Base-by-base conservation (phyloP, 345 rosid species). In the Populus ilicifolia region DNA sequence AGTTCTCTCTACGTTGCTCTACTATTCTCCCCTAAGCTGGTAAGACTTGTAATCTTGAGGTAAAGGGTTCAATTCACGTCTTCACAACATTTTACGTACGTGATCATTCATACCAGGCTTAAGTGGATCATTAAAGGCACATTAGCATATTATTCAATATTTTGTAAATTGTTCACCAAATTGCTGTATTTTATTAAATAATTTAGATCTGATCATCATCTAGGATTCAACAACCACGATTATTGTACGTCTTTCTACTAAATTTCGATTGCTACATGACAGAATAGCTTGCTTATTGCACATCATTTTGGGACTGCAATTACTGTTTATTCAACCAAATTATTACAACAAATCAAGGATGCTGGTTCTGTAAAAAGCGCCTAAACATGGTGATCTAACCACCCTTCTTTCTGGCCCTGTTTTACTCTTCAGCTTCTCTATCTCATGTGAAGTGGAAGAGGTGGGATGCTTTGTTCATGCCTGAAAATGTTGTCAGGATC, bases 401-500 rank as follows among this genome's bases (percentile, higher is more conserved):
- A 8, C 62, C 62, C 62, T 59, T 9, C 11, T 59, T 59, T 11
- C 63, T 59, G 6, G 29, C 27, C 27, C 11, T 10, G 6, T 0
- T 4, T 59, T 59, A 25, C 6, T 59, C 63, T 9, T 59, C 27
- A n/a, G 5, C 63, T 59, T n/a, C 63, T 23, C 23, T 59, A 59
- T 23, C 63, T 9, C 63, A 59, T n/a, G 29, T 59, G 14, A 23
- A 59, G 27, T 23, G 63, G 63, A 72, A 77, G 46, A 52, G 54
- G 73, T 5, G 14, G 7, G 38, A 62, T 70, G 71, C 65, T 63
- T 17, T 79, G 36, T 70, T 87, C 88, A 81, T 75, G 78, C 56
- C 63, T 59, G 63, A 59, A 59, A 10, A 59, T 59, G 29, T 59
- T 59, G 23, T 59, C 63, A 59, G 63, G 39, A 73, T 41, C 69